Evolutionary conservation across 352 stramenopile genomes (phyloP), one percentile per base, ranked within the genome.

Genomic region (Globisporangium yorkense): DNA sequence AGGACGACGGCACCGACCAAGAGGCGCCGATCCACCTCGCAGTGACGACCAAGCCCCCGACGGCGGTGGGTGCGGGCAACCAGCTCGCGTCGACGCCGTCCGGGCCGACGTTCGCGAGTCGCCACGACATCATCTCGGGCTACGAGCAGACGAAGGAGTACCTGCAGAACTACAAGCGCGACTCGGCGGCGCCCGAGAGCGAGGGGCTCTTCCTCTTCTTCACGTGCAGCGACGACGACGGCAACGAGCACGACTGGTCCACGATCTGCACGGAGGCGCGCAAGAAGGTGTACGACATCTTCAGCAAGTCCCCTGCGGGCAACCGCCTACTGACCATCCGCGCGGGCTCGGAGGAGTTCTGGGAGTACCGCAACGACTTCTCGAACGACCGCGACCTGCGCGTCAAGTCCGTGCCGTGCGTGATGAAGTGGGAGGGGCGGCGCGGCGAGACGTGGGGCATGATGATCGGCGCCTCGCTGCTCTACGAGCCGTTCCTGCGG

Each of bases 181-280:
- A 76, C 45, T 31, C 54, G 52, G 18, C 12, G 7, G 18, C 35
- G 57, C 47, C 68, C 56, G 16, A 54, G 1, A 40, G 66, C 50
- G 74, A 86, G 33, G 56, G 71, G 13, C 54, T 89, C n/a, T 87
- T 87, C 54, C 62, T 88, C 15, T 87, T 87, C 53, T 89, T 89
- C 57, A 80, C 71, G 2, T 89, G 79, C 64, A 83, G 75, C 18
- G 73, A 84, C 50, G 65, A 67, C 21, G 54, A 81, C 39, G 71
- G 71, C 20, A 65, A 62, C 1, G 53, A 65, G 58, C 54, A 75
- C 40, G 74, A 89, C 61, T 89, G 78, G 76, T 78, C 65, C 10
- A 60, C 62, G n/a, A 62, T 72, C 43, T 89, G 77, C 40, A 59
- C 51, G 9, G 62, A 67, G 24, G 75, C 79, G 50, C 67, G 65